phyloP scores from a whole-genome alignment of 768 basidiomycete genomes.

The Hygrophoropsis aurantiaca region DNA sequence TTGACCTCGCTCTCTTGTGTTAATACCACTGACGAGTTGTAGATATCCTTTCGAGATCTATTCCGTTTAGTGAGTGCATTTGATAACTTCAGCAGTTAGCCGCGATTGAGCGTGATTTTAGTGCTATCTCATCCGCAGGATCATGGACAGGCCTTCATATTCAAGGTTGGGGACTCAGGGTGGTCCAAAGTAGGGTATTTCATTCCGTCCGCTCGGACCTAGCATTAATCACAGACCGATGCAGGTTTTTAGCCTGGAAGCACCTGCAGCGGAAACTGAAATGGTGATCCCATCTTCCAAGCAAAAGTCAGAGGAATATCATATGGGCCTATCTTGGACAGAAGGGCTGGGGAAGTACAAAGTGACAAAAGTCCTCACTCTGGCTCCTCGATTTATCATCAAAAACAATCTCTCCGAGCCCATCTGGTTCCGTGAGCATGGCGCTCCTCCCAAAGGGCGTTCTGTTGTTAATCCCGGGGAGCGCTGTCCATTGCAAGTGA shows the following conservation, averaged over 20 bases:
- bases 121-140: conserved; percentile 86
- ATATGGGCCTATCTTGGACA: conserved; percentile 86
- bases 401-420: conserved; percentile 73
- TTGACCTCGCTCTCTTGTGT: neutral
- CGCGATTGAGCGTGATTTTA: conserved; percentile 28
- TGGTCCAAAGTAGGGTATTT: conserved; percentile 78
- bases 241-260: conserved; percentile 86
- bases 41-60: conserved; percentile 52
- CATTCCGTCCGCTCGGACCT: neutral
- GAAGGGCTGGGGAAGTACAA: conserved; percentile 98
- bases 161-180: conserved; percentile 75
- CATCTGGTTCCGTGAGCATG: conserved; percentile 85
- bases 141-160: conserved; percentile 78
- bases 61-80: conserved; percentile 75
- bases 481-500: conserved; percentile 62
- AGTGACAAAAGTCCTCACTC: conserved; percentile 87
- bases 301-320: conserved; percentile 66
- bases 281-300: conserved; percentile 66
- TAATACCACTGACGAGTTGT: conserved; percentile 14
- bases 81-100: conserved; percentile 4
- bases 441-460: conserved; percentile 61
- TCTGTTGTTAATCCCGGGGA: conserved; percentile 67
- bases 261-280: conserved; percentile 87
- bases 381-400: conserved; percentile 88
- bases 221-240: conserved; percentile 7